A percentile compares a stretch with the other conserved stretches of the same genome.
phyloP scores from a whole-genome alignment of 768 basidiomycete species.

The Lactifluus pinguis region DNA sequence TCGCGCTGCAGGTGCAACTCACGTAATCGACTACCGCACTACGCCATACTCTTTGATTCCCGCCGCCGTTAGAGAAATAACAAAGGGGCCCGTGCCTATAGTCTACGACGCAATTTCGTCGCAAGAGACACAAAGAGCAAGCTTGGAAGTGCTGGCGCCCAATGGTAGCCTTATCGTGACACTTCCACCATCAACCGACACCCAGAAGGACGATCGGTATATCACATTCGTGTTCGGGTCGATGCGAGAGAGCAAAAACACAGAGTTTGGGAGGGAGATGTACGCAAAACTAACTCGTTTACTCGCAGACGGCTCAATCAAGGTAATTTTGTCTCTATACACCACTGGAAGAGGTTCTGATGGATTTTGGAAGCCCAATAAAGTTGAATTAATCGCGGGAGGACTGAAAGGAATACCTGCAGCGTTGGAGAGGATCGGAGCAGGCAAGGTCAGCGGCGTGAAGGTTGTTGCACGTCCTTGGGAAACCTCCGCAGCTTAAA shows the following conservation, averaged over 20 bases:
- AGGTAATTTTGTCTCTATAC: not conserved
- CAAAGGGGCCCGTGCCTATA: conserved; percentile 6
- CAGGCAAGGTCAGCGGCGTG: conserved; percentile 21
- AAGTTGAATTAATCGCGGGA: conserved; percentile 20
- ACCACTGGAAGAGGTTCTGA: not conserved
- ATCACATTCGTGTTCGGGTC: not conserved
- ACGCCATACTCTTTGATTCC: conserved; percentile 2
- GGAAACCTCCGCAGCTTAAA: not conserved
- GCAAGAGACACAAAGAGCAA: conserved; percentile 9
- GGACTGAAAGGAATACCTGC: conserved; percentile 22
- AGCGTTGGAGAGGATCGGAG: conserved; percentile 18
- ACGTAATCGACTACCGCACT: conserved; percentile 18
- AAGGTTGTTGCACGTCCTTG: conserved; percentile 20
- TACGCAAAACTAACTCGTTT: conserved; percentile 1
- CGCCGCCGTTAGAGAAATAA: conserved; percentile 13
- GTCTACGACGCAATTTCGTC: conserved; percentile 18
- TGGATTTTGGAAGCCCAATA: conserved; percentile 17
- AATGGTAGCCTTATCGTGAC: conserved; percentile 12
- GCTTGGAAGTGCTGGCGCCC: conserved; percentile 14
- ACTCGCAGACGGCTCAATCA: conserved; percentile 7
- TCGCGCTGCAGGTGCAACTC: conserved; percentile 16
- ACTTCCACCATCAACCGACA: not conserved
- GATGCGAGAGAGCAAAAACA: not conserved
- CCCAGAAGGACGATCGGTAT: not conserved
- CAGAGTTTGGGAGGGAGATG: conserved; percentile 3